Base-by-base conservation (phyloP, 163 green algal genomes). In the Scenedesmus sp. region DNA sequence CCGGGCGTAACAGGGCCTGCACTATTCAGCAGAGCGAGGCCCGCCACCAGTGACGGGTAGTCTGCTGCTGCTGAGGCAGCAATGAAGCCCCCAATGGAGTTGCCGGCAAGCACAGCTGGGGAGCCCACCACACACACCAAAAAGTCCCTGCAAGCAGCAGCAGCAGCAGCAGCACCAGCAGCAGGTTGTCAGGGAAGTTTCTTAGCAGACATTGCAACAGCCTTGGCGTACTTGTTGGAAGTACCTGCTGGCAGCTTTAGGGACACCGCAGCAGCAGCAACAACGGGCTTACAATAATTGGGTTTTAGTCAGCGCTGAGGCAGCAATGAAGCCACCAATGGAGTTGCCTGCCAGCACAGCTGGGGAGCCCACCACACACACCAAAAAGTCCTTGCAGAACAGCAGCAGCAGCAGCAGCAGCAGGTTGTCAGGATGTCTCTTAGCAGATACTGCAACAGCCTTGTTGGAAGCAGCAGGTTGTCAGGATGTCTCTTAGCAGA, bases 21-120 rank as follows among this genome's bases (percentile, higher is more conserved):
- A 67, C 90, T 96, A 95, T 99, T 99, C 9, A 99, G 67, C 57
- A 99, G 94, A 54, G 96, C 96, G 67, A 98, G 92, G 2, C 97
- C 96, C 79, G 82, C 70, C 18, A 99, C 95, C 66, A 97, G 88
- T 8, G 91, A 54, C 0, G 97, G 96, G 92, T 96, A 95, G 91
- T 98, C 96, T 8, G 95, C 98, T 0, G 97, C 97, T 74, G 98
- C 84, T 60, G 87, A 95, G 7, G 97, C 95, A 23, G 87, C 90
- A 46, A 99, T 98, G 94, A 97, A 99, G 88, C 97, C 98, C 77
- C 98, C 98, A 84, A 99, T 99, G 70, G 96, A 99, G 96, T 99
- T 99, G 86, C 98, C 98, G 9, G 94, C 98, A 2, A 98, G 76
- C 9, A 99, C 95, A 46, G 97, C 98, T 0, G 96, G 98, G 6